phyloP scores from a whole-genome alignment of 2,329 filamentous ascomycete species.

The Dothiorella sarmentorum region DNA sequence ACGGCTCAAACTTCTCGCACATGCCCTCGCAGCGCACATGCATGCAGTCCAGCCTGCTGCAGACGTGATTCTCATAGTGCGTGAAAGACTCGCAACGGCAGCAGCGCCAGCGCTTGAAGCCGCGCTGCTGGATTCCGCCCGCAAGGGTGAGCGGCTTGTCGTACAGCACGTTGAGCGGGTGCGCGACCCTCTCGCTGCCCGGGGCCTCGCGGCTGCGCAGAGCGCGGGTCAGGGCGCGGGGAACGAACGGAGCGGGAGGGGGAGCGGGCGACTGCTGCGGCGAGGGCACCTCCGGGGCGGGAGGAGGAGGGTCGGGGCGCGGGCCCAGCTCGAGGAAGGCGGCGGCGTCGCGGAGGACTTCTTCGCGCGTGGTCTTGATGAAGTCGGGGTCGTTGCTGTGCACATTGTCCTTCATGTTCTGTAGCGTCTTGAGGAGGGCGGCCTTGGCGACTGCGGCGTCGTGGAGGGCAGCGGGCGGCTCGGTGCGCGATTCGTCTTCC shows the following conservation, averaged over 20 bases:
- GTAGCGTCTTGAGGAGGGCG: neutral
- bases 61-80: conserved; percentile 17
- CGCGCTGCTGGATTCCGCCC: neutral
- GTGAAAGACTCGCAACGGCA: conserved; percentile 17
- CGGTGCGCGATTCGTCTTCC: too few relatives aligned
- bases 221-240: neutral
- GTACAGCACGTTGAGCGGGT: neutral
- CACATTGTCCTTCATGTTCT: neutral
- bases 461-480: neutral
- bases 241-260: too few relatives aligned
- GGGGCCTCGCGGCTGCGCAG: neutral
- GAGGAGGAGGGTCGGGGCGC: neutral
- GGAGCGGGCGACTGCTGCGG: too few relatives aligned
- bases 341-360: neutral
- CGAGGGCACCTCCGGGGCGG: neutral
- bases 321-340: neutral
- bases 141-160: neutral
- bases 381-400: neutral
- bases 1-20: neutral
- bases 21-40: conserved; percentile 8
- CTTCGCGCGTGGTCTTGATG: neutral
- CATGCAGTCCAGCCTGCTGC: conserved; percentile 15
- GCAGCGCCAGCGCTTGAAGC: conserved; percentile 15
- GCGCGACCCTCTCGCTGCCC: neutral
- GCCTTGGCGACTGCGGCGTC: neutral